A percentile compares a stretch with the other conserved stretches of the same genome.
phyloP scores from a whole-genome alignment of 805 yeast species.

The Yarrowia bubula region DNA sequence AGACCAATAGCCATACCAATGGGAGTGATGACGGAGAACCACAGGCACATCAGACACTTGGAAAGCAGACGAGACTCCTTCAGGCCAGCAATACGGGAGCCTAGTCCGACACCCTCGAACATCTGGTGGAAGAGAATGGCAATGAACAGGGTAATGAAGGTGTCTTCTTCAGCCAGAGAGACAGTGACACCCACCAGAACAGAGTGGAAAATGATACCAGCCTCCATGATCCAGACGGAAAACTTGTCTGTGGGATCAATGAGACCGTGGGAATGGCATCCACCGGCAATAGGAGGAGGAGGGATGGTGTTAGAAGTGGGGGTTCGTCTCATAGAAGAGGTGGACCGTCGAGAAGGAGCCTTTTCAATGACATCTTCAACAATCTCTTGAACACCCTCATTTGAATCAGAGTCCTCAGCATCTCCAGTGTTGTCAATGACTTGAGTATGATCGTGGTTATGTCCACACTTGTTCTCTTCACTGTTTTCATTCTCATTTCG shows the following conservation, averaged over 20 bases:
- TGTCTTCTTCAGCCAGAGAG: slow-evolving; percentile 75
- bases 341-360: background rate
- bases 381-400: background rate
- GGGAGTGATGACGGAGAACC: slow-evolving; percentile 66
- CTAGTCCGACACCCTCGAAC: slow-evolving; percentile 85
- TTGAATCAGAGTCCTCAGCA: background rate
- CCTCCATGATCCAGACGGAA: slow-evolving; percentile 48
- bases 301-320: background rate
- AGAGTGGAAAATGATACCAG: slow-evolving; percentile 81
- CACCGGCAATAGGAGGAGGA: slow-evolving; percentile 12
- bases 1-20: slow-evolving; percentile 75
- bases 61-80: slow-evolving; percentile 40
- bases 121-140: slow-evolving; percentile 58
- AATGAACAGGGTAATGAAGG: slow-evolving; percentile 65
- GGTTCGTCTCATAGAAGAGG: background rate
- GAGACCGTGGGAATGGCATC: slow-evolving; percentile 21
- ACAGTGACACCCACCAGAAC: slow-evolving; percentile 75
- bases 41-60: slow-evolving; percentile 34
- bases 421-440: background rate
- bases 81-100: slow-evolving; percentile 67
- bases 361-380: slow-evolving; percentile 14
- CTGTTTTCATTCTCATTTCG: background rate
- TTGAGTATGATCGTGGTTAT: background rate
- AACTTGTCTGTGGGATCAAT: slow-evolving; percentile 28
- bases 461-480: background rate